phyloP scores from a whole-genome alignment of 2,329 filamentous ascomycete species.

The Metarhizium robertsii region DNA sequence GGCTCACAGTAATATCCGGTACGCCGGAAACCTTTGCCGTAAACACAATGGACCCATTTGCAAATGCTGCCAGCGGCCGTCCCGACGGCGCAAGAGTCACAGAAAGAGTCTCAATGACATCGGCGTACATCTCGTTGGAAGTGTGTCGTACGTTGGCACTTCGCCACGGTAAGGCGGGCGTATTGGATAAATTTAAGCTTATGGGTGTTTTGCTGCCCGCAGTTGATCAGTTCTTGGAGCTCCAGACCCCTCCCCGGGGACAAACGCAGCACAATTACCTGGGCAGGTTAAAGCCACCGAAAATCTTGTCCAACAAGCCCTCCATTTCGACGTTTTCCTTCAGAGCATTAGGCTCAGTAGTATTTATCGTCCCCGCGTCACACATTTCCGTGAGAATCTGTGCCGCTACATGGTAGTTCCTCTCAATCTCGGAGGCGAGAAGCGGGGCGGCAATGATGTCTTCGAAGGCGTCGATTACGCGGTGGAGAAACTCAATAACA shows the following conservation, averaged over 20 bases:
- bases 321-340: slow-evolving; percentile 88
- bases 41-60: slow-evolving; percentile 88
- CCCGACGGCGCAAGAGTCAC: slow-evolving; percentile 89
- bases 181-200: slow-evolving; percentile 31
- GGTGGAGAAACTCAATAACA: slow-evolving; percentile 88
- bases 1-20: slow-evolving; percentile 74
- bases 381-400: slow-evolving; percentile 95
- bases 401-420: slow-evolving; percentile 85
- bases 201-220: slow-evolving; percentile 30
- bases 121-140: slow-evolving; percentile 93
- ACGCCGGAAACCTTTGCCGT: slow-evolving; percentile 92
- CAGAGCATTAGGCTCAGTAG: slow-evolving; percentile 87
- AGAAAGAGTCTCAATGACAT: slow-evolving; percentile 81
- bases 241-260: background rate
- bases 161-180: slow-evolving; percentile 70
- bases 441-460: slow-evolving; percentile 88
- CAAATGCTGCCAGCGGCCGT: slow-evolving; percentile 74
- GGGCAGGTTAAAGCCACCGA: slow-evolving; percentile 80
- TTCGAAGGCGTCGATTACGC: slow-evolving; percentile 84
- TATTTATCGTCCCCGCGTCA: slow-evolving; percentile 80
- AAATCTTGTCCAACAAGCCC: slow-evolving; percentile 76
- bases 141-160: slow-evolving; percentile 89
- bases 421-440: slow-evolving; percentile 76
- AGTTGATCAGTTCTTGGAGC: slow-evolving; percentile 5
- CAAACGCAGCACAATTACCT: slow-evolving; percentile 36